Percentiles rank a stretch among this genome's conserved stretches.
These are phyloP conservation scores for Elongisporangium senticosum DNA, from an alignment of 352 stramenopile species.

Conservation along the genomic window DNA sequence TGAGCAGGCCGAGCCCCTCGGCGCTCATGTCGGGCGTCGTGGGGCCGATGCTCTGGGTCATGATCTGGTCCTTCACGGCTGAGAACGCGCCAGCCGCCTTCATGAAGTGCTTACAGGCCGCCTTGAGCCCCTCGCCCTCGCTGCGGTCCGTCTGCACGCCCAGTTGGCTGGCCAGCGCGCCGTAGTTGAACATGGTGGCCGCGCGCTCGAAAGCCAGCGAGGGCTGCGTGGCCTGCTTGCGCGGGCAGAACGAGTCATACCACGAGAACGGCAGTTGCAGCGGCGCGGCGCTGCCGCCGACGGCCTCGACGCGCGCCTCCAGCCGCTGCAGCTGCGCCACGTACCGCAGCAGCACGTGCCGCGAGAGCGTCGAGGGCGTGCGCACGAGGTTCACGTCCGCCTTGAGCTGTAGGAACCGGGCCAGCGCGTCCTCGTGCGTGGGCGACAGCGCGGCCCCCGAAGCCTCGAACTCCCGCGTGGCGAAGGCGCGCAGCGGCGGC, in stretches of 20 bases:
- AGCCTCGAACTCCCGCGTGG: conserved; percentile 61
- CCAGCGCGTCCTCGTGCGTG: conserved; percentile 27
- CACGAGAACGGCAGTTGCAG: conserved; percentile 82
- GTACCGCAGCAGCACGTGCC: conserved; percentile 71
- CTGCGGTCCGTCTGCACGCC: conserved; percentile 75
- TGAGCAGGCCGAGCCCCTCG: conserved; percentile 68
- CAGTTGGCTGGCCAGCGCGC: conserved; percentile 74
- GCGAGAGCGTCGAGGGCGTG: conserved; percentile 57
- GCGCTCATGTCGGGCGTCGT: conserved; percentile 53
- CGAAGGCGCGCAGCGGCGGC: conserved; percentile 59
- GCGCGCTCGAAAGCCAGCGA: conserved; percentile 72
- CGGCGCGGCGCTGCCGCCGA: conserved; percentile 4
- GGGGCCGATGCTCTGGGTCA: conserved; percentile 29
- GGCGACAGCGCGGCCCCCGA: conserved; percentile 8
- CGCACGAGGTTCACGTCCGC: conserved; percentile 66
- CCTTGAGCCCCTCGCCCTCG: conserved; percentile 72
- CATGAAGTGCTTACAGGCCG: conserved; percentile 84
- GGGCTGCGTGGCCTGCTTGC: conserved; percentile 69
- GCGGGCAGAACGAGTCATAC: conserved; percentile 88
- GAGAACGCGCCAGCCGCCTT: conserved; percentile 68
- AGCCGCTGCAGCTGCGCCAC: conserved; percentile 69
- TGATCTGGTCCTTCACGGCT: conserved; percentile 50
- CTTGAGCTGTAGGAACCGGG: conserved; percentile 52
- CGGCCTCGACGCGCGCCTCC: conserved; percentile 39
- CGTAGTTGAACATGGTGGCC: conserved; percentile 86